Evolutionary conservation across 2,329 filamentous ascomycete species (phyloP).

Genomic region (Clarireedia monteithiana): DNA sequence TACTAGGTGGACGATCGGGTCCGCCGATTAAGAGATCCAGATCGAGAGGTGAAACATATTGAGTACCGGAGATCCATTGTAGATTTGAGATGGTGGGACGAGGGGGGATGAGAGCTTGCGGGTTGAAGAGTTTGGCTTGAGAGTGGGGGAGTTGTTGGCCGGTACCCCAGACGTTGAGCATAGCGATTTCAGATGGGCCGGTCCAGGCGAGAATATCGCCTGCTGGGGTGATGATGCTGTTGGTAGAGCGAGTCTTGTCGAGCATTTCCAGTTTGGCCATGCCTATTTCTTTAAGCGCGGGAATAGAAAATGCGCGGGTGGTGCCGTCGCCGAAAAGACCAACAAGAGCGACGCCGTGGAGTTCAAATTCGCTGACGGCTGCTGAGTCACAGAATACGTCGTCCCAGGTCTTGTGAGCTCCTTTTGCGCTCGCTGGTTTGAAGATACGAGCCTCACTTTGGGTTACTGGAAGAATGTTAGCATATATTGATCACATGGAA

Average conservation of each 20-base stretch:
- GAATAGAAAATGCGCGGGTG: constrained; percentile 77
- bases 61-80: constrained; percentile 94
- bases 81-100: constrained; percentile 91
- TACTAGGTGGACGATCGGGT: constrained; percentile 77
- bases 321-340: constrained; percentile 78
- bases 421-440: constrained; percentile 75
- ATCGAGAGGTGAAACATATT: constrained; percentile 79
- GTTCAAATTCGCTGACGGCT: constrained; percentile 64
- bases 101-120: constrained; percentile 62
- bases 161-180: constrained; percentile 79
- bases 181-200: constrained; percentile 74
- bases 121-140: constrained; percentile 73
- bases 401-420: constrained; percentile 87
- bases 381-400: constrained; percentile 74
- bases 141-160: constrained; percentile 55
- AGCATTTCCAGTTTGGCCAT: constrained; percentile 59
- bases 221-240: constrained; percentile 63
- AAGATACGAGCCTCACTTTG: constrained; percentile 74
- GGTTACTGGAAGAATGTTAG: constrained; percentile 39
- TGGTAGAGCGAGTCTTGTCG: constrained; percentile 64
- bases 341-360: constrained; percentile 70
- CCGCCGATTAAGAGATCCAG: constrained; percentile 88
- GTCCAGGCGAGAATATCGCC: constrained; percentile 85
- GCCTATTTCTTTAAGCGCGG: constrained; percentile 77
- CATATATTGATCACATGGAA: neutral